These are phyloP conservation scores for Ichthyophthirius multifiliis DNA, from an alignment of 169 alveolate species.

Conservation along the genomic window DNA sequence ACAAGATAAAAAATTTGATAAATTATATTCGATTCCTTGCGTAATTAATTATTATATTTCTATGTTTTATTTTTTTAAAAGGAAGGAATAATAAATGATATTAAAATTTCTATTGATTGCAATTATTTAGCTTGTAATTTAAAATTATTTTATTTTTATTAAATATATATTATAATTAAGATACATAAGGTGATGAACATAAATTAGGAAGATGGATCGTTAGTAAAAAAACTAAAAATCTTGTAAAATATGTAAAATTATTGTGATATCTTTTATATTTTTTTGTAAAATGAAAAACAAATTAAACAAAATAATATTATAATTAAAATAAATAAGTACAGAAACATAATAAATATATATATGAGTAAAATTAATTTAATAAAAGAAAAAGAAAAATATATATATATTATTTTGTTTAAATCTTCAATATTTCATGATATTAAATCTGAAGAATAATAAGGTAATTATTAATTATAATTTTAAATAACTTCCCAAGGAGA, in stretches of 20 bases:
- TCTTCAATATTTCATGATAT: too few relatives aligned
- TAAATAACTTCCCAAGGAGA: too few relatives aligned
- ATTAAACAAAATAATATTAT: too few relatives aligned
- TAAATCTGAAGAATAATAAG: too few relatives aligned
- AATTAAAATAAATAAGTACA: too few relatives aligned
- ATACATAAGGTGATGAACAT: conserved; percentile 39
- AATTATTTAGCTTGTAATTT: not conserved
- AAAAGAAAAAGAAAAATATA: too few relatives aligned
- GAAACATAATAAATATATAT: too few relatives aligned
- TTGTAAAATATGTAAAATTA: not conserved
- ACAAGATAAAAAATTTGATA: not conserved
- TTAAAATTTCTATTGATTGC: conserved; percentile 18
- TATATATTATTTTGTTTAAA: too few relatives aligned
- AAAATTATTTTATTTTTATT: not conserved
- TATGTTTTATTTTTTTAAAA: not conserved
- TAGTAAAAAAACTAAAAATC: conserved; percentile 29
- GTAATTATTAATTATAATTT: too few relatives aligned
- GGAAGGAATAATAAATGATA: conserved; percentile 34
- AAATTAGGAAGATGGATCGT: conserved; percentile 45
- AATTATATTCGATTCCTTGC: not conserved
- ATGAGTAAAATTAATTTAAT: too few relatives aligned
- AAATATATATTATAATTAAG: not conserved
- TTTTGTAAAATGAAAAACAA: too few relatives aligned
- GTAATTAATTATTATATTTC: not conserved
- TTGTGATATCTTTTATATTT: too few relatives aligned